A percentile compares a stretch with the other conserved stretches of the same genome.
Conservation (phyloP, 352 stramenopile species). For the Globisporangium middletonii region DNA sequence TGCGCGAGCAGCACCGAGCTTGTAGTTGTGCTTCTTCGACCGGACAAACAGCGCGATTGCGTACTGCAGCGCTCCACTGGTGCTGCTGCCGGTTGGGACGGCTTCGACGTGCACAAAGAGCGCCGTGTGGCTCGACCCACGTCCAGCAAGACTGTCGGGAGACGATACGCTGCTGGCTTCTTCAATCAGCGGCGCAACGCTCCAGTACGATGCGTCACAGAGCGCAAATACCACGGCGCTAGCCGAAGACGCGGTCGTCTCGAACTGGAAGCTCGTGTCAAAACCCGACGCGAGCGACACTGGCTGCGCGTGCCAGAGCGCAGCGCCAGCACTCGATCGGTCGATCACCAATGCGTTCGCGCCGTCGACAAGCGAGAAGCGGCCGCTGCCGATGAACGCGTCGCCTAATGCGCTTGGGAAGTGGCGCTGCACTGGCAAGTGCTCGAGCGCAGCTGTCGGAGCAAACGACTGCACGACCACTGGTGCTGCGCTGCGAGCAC, state of each 20-base stretch:
- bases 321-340: conserved; percentile 18
- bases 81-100: conserved; percentile 1
- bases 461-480: conserved; percentile 20
- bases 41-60: conserved; percentile 40
- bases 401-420: conserved; percentile 31
- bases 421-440: conserved; percentile 34
- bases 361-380: conserved; percentile 28
- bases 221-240: conserved; percentile 45
- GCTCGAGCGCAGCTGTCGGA: conserved; percentile 17
- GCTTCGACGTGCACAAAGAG: conserved; percentile 30
- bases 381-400: conserved; percentile 37
- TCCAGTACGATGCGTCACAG: conserved; percentile 67
- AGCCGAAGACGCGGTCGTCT: conserved; percentile 2
- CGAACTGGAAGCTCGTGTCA: conserved; percentile 34
- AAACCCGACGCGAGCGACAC: conserved; percentile 45
- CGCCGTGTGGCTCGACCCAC: conserved; percentile 21
- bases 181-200: conserved; percentile 42
- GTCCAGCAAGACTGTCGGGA: not conserved
- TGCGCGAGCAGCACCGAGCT: conserved; percentile 27
- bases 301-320: conserved; percentile 41
- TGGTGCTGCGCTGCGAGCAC: not conserved
- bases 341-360: conserved; percentile 20
- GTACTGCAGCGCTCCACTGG: conserved; percentile 13
- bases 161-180: conserved; percentile 16
- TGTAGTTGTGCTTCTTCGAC: conserved; percentile 29